Evolutionary conservation across 2,329 filamentous ascomycete species (phyloP), one percentile per base, ranked within the genome.

Genomic region (Fusarium luffae): DNA sequence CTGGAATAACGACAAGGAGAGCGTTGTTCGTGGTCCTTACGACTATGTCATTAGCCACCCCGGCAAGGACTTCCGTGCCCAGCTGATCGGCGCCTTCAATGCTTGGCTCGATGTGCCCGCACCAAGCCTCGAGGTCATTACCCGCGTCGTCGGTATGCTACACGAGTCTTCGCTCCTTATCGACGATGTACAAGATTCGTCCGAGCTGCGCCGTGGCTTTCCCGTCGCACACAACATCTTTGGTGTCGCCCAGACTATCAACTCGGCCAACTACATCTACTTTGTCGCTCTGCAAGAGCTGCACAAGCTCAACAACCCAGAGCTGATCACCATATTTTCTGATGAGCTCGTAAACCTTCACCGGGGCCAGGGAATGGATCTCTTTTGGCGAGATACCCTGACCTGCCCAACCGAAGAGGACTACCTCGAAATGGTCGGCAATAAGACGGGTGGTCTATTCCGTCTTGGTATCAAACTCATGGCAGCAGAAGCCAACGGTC

Each of bases 391-490:
- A 60, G 93, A 96, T 80, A 93, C 90, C 27, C 83, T 96, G 63
- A 94, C 91, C 21, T 95, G 92, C 79, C 93, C 93, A 16, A 92
- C 88, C 51, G 93, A 96, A 80, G 92, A 94, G 71, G 93, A 97
- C 81, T 97, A 97, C 81, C 86, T 97, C n/a, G 92, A 97, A 78
- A 97, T 97, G 93, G 93, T 97, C 13, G 89, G 89, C 74, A 94
- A 97, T 82, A 97, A 97, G 82, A 97, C 93, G 0, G 93, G 93
- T 54, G 93, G 93, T 1, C 85, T 97, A 3, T 97, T 97, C 83
- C 87, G 93, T 42, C 82, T 97, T 12, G 92, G 92, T 42, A 90
- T 97, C 77, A 93, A 94, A 81, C 86, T 97, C 30, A 97, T 97
- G 93, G 92, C 95, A 79, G 91, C 91, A 56, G 91, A 94, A 80